phyloP scores from a whole-genome alignment of 352 stramenopile species.

The Plasmopara halstedii region DNA sequence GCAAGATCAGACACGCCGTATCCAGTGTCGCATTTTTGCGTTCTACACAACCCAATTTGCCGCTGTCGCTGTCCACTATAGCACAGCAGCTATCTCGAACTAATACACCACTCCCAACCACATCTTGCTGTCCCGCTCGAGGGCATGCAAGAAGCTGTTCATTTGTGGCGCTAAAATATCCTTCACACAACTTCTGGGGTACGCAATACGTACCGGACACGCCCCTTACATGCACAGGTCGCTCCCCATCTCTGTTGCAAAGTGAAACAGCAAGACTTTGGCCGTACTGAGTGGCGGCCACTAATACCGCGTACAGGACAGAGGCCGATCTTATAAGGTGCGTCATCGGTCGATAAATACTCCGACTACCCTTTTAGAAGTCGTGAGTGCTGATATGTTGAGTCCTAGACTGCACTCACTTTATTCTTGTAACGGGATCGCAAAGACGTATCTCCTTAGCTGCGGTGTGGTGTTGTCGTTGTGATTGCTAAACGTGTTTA shows the following conservation, averaged over 20 bases:
- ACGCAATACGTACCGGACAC: slow-evolving; percentile 34
- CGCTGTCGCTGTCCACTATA: slow-evolving; percentile 16
- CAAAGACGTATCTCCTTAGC: not conserved
- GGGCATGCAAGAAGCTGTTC: slow-evolving; percentile 27
- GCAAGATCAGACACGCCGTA: slow-evolving; percentile 20
- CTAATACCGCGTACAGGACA: slow-evolving; percentile 9
- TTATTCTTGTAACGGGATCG: not conserved
- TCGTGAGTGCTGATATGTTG: slow-evolving; percentile 2
- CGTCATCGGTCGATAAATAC: not conserved
- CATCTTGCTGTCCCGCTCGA: slow-evolving; percentile 15
- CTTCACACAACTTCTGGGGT: slow-evolving; percentile 23
- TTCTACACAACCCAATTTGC: slow-evolving; percentile 29
- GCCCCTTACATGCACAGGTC: slow-evolving; percentile 26
- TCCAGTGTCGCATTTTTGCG: slow-evolving; percentile 7
- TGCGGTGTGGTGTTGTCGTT: not conserved
- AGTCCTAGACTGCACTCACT: slow-evolving; percentile 1
- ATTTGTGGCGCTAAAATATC: slow-evolving; percentile 1
- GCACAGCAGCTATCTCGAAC: slow-evolving; percentile 38
- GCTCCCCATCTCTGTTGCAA: slow-evolving; percentile 8
- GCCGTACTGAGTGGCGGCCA: not conserved
- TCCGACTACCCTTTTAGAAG: slow-evolving; percentile 1
- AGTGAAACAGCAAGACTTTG: slow-evolving; percentile 2
- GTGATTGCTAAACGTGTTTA: not conserved
- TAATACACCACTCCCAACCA: slow-evolving; percentile 12
- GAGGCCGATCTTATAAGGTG: slow-evolving; percentile 16